These are phyloP conservation scores for Thalassiosira exigua DNA, from an alignment of 352 stramenopile genomes.

Conservation along the genomic window DNA sequence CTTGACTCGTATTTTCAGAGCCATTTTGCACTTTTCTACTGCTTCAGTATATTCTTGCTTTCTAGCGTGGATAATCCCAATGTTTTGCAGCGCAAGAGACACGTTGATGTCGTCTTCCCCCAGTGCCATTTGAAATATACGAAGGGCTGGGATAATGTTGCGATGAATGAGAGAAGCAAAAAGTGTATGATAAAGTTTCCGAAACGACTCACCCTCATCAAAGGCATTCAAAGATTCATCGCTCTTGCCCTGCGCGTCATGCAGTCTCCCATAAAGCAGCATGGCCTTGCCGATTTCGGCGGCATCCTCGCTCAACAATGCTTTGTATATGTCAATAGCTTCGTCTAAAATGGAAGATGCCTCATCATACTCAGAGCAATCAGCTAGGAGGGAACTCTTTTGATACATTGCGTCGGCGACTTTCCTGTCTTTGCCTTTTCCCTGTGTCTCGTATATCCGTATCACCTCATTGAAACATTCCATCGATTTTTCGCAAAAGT, in stretches of 20 bases:
- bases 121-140: slow-evolving; percentile 47
- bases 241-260: slow-evolving; percentile 41
- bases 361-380: slow-evolving; percentile 44
- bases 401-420: slow-evolving; percentile 55
- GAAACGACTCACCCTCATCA: too few species aligned
- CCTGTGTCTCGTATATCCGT: slow-evolving; percentile 49
- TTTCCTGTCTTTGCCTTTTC: slow-evolving; percentile 42
- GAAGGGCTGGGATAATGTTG: too few species aligned
- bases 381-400: slow-evolving; percentile 45
- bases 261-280: slow-evolving; percentile 41
- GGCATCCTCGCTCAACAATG: slow-evolving; percentile 37
- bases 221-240: slow-evolving; percentile 49
- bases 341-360: slow-evolving; percentile 40
- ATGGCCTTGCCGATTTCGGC: slow-evolving; percentile 52
- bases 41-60: slow-evolving; percentile 53
- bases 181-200: too few species aligned
- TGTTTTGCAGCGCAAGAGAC: slow-evolving; percentile 50
- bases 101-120: slow-evolving; percentile 54
- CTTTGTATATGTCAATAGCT: slow-evolving; percentile 63
- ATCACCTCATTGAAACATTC: slow-evolving; percentile 57
- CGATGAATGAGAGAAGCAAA: too few species aligned
- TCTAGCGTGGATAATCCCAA: slow-evolving; percentile 57
- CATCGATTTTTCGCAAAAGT: slow-evolving; percentile 37
- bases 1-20: slow-evolving; percentile 52
- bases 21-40: slow-evolving; percentile 56